Percentiles rank a stretch among this genome's conserved stretches.
These are phyloP conservation scores for Aspergillus ibericus DNA, from an alignment of 2,329 filamentous ascomycete genomes.

Conservation along the genomic window DNA sequence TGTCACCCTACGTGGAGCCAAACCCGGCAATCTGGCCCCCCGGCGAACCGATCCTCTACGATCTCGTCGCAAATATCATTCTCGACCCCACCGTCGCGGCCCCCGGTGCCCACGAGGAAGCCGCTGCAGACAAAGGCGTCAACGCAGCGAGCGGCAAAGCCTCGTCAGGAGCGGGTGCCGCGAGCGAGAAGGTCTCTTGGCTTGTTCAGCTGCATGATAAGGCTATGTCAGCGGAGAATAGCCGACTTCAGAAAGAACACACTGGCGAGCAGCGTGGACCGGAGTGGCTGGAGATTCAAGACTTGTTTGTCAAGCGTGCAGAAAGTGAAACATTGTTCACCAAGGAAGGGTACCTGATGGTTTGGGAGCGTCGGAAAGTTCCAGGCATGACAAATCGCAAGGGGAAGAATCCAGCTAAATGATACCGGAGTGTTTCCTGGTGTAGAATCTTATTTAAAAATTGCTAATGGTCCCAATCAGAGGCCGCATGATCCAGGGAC, in stretches of 20 bases:
- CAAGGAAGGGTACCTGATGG: conserved; percentile 91
- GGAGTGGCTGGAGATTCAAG: conserved; percentile 92
- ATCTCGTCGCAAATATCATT: conserved; percentile 90
- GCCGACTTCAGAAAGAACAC: conserved; percentile 26
- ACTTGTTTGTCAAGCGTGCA: conserved; percentile 87
- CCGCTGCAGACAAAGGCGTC: conserved; percentile 39
- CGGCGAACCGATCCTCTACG: conserved; percentile 87
- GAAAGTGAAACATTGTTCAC: conserved; percentile 88
- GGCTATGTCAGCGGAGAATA: conserved; percentile 51
- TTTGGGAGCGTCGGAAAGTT: conserved; percentile 81
- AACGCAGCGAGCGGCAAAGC: conserved; percentile 40
- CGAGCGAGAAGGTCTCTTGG: conserved; percentile 91
- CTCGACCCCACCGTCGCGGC: conserved; percentile 53
- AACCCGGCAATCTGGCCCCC: conserved; percentile 69
- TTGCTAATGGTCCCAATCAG: not conserved
- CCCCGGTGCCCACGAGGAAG: conserved; percentile 62
- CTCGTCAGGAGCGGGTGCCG: conserved; percentile 71
- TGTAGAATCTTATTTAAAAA: not conserved
- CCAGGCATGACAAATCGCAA: conserved; percentile 40
- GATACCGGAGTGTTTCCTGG: not conserved
- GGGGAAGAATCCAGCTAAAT: conserved; percentile 31
- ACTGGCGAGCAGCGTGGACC: conserved; percentile 50
- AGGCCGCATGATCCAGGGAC: not conserved
- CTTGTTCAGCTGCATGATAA: conserved; percentile 86
- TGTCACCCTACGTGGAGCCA: conserved; percentile 88